Percentiles rank a stretch among this genome's conserved stretches.
phyloP scores from a whole-genome alignment of 2,329 filamentous ascomycete genomes.

The Clarireedia paspali region DNA sequence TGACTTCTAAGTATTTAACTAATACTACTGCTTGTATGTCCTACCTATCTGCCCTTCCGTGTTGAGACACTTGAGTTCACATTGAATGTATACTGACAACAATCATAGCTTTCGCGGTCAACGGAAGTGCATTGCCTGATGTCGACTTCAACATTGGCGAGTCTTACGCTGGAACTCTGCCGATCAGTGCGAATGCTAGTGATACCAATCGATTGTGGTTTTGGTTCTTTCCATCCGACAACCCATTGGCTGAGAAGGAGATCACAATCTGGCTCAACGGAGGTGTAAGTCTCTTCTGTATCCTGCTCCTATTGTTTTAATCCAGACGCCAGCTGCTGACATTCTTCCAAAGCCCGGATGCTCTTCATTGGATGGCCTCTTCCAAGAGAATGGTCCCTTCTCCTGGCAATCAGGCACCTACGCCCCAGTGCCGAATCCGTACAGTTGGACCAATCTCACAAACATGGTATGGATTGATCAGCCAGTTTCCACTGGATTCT shows the following conservation, averaged over 20 bases:
- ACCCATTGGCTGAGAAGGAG: constrained; percentile 39
- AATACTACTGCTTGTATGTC: constrained; percentile 16
- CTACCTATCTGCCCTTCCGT: neutral
- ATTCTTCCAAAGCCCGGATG: constrained; percentile 53
- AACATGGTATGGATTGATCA: constrained; percentile 27
- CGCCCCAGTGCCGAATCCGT: constrained; percentile 22
- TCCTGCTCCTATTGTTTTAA: too few species aligned
- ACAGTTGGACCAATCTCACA: constrained; percentile 24
- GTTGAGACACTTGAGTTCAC: neutral
- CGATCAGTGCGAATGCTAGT: constrained; percentile 41
- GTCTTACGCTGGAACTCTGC: constrained; percentile 35
- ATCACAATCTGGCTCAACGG: constrained; percentile 79
- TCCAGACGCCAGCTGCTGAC: too few species aligned
- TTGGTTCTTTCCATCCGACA: constrained; percentile 47
- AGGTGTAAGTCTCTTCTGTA: constrained; percentile 41
- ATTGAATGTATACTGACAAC: neutral
- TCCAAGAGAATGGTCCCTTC: constrained; percentile 41
- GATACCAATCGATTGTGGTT: constrained; percentile 42
- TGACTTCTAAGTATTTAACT: constrained; percentile 16
- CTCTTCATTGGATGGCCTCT: constrained; percentile 88
- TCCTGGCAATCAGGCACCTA: constrained; percentile 25
- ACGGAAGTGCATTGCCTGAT: constrained; percentile 24
- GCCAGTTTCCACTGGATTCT: constrained; percentile 39
- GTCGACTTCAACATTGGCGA: constrained; percentile 28
- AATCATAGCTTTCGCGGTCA: constrained; percentile 23